phyloP scores from a whole-genome alignment of 2,329 filamentous ascomycete species.

The Ascochyta viciae-villosae region DNA sequence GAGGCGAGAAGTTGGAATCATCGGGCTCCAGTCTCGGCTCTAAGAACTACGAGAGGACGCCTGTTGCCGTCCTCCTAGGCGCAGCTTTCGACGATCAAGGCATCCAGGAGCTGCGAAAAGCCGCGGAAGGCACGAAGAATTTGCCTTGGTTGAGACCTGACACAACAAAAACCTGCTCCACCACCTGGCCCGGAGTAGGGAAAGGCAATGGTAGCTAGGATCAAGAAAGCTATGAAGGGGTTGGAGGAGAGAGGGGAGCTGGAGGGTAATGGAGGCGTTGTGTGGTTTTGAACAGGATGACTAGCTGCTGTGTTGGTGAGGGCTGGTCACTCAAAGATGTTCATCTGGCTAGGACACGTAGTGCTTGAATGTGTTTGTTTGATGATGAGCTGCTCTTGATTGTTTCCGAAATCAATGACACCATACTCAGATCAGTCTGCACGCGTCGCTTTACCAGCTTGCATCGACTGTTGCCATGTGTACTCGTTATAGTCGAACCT shows the following conservation, averaged over 20 bases:
- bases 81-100: conserved; percentile 13
- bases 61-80: conserved; percentile 10
- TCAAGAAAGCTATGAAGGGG: conserved; percentile 7
- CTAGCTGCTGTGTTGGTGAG: not conserved
- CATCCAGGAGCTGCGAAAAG: not conserved
- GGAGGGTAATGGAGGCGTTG: conserved; percentile 6
- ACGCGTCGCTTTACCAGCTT: not conserved
- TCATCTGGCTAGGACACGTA: no score
- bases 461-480: not conserved
- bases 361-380: no score
- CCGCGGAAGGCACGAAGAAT: not conserved
- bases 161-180: conserved; percentile 7
- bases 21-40: not conserved
- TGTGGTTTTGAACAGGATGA: not conserved
- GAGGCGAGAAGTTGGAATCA: not conserved
- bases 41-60: conserved; percentile 9
- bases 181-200: conserved; percentile 18
- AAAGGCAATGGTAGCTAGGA: conserved; percentile 11
- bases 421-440: not conserved
- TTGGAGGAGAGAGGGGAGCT: not conserved
- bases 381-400: not conserved
- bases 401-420: not conserved
- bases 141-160: conserved; percentile 18
- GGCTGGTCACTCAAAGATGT: no score
- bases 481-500: not conserved